phyloP scores from a whole-genome alignment of 345 rosid species.

The Aquilaria sinensis region DNA sequence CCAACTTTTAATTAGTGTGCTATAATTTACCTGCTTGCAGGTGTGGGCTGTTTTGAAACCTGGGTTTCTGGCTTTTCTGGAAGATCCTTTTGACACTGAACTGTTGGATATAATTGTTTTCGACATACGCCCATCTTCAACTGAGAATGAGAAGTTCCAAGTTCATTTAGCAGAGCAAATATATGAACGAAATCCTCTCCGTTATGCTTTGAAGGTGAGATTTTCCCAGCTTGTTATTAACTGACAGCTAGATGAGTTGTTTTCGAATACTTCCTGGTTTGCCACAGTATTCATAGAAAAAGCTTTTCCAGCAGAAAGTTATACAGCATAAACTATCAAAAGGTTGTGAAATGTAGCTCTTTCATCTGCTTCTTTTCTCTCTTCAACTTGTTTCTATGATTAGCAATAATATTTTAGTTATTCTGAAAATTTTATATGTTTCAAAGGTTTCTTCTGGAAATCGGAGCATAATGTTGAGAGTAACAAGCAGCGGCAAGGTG shows the following conservation, averaged over 20 bases:
- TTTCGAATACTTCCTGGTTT: too few species aligned
- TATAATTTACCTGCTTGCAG: constrained; percentile 24
- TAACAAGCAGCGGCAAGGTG: constrained; percentile 50
- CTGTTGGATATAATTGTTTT: constrained; percentile 78
- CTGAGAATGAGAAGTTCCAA: constrained; percentile 23
- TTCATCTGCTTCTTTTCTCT: too few species aligned
- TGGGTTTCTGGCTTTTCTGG: constrained; percentile 85
- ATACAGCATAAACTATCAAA: too few species aligned
- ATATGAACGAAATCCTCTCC: constrained; percentile 66
- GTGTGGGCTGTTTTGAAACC: constrained; percentile 96
- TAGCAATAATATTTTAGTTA: too few species aligned
- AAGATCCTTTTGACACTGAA: constrained; percentile 62
- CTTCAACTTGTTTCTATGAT: too few species aligned
- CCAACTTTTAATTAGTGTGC: background rate
- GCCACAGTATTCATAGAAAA: too few species aligned
- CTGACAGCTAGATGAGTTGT: too few species aligned
- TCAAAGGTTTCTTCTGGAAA: constrained; percentile 60
- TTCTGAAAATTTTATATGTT: constrained; percentile 1
- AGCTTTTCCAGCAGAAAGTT: too few species aligned
- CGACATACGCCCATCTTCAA: constrained; percentile 36
- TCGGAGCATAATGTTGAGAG: constrained; percentile 51
- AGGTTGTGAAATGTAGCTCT: too few species aligned
- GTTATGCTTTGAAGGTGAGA: constrained; percentile 52
- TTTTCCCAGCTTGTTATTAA: constrained; percentile 3
- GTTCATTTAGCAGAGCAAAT: constrained; percentile 49